Evolutionary conservation across 2,329 filamentous ascomycete species (phyloP).

Genomic region (Juglanconis juglandina): DNA sequence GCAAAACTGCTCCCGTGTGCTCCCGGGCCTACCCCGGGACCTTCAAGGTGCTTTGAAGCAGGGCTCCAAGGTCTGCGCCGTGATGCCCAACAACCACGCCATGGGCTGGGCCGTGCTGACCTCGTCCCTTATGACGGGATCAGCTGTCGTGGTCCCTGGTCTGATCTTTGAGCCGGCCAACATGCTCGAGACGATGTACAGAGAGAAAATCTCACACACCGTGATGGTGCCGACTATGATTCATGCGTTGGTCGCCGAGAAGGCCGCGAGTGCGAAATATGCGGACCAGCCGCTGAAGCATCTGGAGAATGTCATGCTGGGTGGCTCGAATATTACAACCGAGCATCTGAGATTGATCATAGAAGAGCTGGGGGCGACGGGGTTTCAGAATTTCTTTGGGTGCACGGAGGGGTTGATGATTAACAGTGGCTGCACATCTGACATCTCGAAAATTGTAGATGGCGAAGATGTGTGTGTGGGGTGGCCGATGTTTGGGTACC

Average conservation of each 20-base stretch:
- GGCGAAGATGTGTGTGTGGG: constrained; percentile 1
- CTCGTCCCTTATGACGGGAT: not conserved
- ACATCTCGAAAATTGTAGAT: constrained; percentile 4
- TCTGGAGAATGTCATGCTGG: constrained; percentile 4
- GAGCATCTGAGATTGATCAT: not conserved
- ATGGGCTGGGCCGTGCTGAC: constrained; percentile 3
- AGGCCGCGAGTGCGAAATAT: not conserved
- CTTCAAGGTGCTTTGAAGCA: not conserved
- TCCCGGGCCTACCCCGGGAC: not conserved
- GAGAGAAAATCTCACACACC: not conserved
- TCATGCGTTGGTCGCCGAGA: not conserved
- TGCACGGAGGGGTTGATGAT: constrained; percentile 2
- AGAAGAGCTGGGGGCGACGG: not conserved
- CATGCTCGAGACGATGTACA: constrained; percentile 6
- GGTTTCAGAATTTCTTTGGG: constrained; percentile 3
- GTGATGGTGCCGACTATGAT: constrained; percentile 11
- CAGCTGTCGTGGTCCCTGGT: not conserved
- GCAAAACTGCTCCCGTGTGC: not conserved
- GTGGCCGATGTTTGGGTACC: constrained; percentile 2
- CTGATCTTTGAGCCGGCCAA: not conserved
- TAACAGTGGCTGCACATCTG: not conserved
- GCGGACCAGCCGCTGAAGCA: not conserved
- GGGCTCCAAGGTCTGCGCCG: not conserved
- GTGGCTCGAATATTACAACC: not conserved
- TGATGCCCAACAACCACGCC: constrained; percentile 10